Conservation (phyloP, 2,329 filamentous ascomycete genomes). For the Aspergillus pseudoglaucus region DNA sequence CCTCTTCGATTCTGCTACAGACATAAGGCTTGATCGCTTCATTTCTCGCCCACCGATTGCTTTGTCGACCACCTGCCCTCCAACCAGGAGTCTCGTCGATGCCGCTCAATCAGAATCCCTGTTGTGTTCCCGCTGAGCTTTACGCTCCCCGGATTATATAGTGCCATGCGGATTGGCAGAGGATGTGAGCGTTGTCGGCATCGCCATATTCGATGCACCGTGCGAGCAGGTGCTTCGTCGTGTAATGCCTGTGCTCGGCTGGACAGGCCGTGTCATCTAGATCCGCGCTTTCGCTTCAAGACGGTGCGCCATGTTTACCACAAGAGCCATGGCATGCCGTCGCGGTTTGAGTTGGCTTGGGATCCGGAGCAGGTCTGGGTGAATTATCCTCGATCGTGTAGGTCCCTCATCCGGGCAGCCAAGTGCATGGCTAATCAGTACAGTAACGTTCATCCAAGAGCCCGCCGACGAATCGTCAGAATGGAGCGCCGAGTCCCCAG, state of each 20-base stretch:
- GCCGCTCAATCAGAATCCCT: background rate
- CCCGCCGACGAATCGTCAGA: constrained; percentile 11
- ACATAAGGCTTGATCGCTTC: background rate
- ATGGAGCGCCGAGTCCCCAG: constrained; percentile 1
- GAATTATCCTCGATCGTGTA: constrained; percentile 22
- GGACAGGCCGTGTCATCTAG: constrained; percentile 23
- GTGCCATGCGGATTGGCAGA: constrained; percentile 26
- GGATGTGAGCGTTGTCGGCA: constrained; percentile 30
- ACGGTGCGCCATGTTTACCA: constrained; percentile 29
- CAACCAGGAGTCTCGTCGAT: background rate
- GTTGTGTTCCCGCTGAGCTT: background rate
- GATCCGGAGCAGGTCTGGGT: constrained; percentile 27
- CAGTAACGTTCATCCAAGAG: constrained; percentile 25
- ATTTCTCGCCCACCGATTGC: background rate
- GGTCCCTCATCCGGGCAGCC: background rate
- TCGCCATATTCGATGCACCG: constrained; percentile 30
- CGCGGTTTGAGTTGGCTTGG: constrained; percentile 26
- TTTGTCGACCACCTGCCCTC: background rate
- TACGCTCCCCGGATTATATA: background rate
- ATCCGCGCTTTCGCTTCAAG: constrained; percentile 29
- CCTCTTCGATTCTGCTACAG: background rate
- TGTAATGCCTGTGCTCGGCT: constrained; percentile 25
- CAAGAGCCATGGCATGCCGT: constrained; percentile 19
- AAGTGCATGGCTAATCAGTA: too few species aligned
- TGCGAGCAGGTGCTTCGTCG: constrained; percentile 19